Evolutionary conservation across 805 yeast species (phyloP).

Genomic region (Candida palmyrensis): DNA sequence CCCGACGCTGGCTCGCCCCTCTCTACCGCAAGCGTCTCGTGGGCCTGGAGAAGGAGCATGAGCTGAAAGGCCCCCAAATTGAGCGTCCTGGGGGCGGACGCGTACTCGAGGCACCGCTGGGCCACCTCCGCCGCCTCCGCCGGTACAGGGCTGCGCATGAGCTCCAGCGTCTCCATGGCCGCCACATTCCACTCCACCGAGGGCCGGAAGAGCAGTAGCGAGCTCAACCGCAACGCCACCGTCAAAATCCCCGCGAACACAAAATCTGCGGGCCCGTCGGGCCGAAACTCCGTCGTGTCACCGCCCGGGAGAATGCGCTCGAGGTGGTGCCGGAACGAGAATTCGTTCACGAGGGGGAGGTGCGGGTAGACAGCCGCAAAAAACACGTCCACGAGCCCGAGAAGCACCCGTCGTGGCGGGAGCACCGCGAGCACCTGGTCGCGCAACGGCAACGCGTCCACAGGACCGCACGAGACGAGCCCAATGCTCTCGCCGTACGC

Average conservation of each 20-base stretch:
- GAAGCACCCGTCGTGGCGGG: constrained; percentile 48
- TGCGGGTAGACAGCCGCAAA: constrained; percentile 55
- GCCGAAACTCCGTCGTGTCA: constrained; percentile 1
- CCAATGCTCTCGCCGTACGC: no score
- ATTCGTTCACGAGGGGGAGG: constrained; percentile 60
- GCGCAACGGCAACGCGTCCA: not conserved
- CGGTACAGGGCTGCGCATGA: constrained; percentile 27
- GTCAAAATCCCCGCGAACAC: constrained; percentile 12
- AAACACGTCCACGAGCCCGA: constrained; percentile 50
- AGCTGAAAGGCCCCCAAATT: constrained; percentile 45
- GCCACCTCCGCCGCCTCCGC: constrained; percentile 12
- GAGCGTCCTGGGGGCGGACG: constrained; percentile 26
- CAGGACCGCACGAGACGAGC: no score
- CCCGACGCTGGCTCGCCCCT: constrained; percentile 7
- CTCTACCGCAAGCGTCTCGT: constrained; percentile 25
- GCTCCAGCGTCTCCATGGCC: constrained; percentile 24
- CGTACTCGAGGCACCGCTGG: constrained; percentile 13
- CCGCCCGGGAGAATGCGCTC: constrained; percentile 35
- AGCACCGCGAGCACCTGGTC: constrained; percentile 19
- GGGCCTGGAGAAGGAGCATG: constrained; percentile 35
- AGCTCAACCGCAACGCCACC: constrained; percentile 9
- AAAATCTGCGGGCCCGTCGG: constrained; percentile 16
- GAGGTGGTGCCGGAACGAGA: constrained; percentile 37
- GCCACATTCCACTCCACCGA: constrained; percentile 14
- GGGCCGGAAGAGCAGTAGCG: constrained; percentile 9